Percentiles rank a stretch among this genome's conserved stretches.
phyloP scores from a whole-genome alignment of 768 basidiomycete species.

The Coprinellus micaceus region DNA sequence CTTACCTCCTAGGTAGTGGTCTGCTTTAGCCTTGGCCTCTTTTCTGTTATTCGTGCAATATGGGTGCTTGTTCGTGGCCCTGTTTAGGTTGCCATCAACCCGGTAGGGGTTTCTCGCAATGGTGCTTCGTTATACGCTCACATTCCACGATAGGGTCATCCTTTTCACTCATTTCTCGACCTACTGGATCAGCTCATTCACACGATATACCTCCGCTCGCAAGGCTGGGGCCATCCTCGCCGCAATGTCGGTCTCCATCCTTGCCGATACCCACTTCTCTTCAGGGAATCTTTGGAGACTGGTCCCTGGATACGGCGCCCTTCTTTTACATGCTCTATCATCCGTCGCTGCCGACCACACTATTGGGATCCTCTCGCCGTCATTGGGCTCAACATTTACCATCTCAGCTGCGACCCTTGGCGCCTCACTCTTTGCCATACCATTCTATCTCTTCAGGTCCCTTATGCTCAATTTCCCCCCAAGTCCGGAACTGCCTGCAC shows the following conservation, averaged over 20 bases:
- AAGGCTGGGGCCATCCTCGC: slow-evolving; percentile 43
- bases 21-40: slow-evolving; percentile 64
- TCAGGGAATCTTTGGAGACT: slow-evolving; percentile 38
- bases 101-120: too few species aligned
- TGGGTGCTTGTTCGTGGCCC: slow-evolving; percentile 60
- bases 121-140: too few species aligned
- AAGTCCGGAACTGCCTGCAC: slow-evolving; percentile 51
- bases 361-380: slow-evolving; percentile 51
- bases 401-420: slow-evolving; percentile 57
- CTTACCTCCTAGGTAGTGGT: slow-evolving; percentile 47
- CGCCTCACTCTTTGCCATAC: slow-evolving; percentile 58
- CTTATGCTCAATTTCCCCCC: slow-evolving; percentile 51
- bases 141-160: slow-evolving; percentile 53
- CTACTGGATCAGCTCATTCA: slow-evolving; percentile 57
- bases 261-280: slow-evolving; percentile 50
- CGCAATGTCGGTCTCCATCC: slow-evolving; percentile 53
- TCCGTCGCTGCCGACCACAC: slow-evolving; percentile 65
- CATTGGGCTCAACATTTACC: slow-evolving; percentile 53
- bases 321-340: slow-evolving; percentile 54
- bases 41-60: slow-evolving; percentile 66
- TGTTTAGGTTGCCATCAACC: slow-evolving; percentile 63
- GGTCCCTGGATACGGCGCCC: slow-evolving; percentile 64
- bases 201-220: slow-evolving; percentile 46
- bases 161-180: slow-evolving; percentile 68
- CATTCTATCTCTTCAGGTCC: slow-evolving; percentile 59